Evolutionary conservation across 768 basidiomycete species (phyloP), one percentile per base, ranked within the genome.

Genomic region (Macrolepiota dolichaula): DNA sequence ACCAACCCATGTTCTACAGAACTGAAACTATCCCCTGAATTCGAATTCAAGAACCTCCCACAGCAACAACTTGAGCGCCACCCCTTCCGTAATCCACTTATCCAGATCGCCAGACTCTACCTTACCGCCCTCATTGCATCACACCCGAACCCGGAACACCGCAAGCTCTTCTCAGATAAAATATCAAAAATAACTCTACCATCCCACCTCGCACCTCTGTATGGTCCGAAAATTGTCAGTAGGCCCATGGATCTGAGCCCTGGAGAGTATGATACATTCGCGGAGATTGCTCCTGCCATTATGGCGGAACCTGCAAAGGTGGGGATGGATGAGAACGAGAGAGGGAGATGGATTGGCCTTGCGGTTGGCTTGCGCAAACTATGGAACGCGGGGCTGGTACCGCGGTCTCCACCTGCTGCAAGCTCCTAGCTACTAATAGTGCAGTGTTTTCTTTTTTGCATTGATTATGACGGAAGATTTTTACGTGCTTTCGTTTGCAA

Each of bases 311-410:
- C 55, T 5, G 55, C 36, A 19, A 57, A 49, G 29, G 27, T 57
- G 1, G 55, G 55, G 17, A 57, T 57, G 55, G 46, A 57, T 47
- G 55, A 57, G 42, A 47, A 47, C 35, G 55, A 57, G 55, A 47
- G 55, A 47, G 55, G 55, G 46, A 29, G 55, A 32, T 57, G 55
- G 55, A 29, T 57, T 57, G 55, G 38, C 9, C 57, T 58, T 50
- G 57, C 57, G 2, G 57, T 51, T 50, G 57, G 47, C 12, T n/a
- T 58, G 49, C 50, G 46, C 22, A 58, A 58, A 22, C 29, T 58
- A 32, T 58, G 57, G 57, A 58, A 58, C 51, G 57, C 57, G 15
- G 36, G 32, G 22, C 37, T 58, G 2, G 55, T 36, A 9, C 55
- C 55, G 42, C 50, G 49, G 35, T 22, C 57, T 17, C 9, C 49